Evolutionary conservation across 208 protist species (phyloP), one percentile per base, ranked within the genome.

Genomic region (Trypanosoma melophagium): DNA sequence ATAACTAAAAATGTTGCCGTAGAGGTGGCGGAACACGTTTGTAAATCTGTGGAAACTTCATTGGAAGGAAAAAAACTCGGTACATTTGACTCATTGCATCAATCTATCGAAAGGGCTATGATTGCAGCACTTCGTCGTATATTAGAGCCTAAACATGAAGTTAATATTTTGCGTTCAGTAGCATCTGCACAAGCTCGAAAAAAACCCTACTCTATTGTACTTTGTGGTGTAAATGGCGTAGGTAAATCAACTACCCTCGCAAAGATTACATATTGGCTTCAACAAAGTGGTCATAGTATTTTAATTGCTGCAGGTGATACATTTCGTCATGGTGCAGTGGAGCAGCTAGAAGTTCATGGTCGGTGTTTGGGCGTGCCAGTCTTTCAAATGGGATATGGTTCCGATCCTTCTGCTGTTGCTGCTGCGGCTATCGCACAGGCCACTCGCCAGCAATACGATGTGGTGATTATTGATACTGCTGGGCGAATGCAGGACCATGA

Each of bases 401-500:
- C 97, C 22, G 97, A 99, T 61, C 92, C 98, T 7, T 93, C 98
- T 8, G 66, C 68, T 3, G 90, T 99, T 25, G 97, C 98, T 17
- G 62, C 73, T 42, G 88, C 95, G 19, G 98, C 96, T 53, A 94
- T 99, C 57, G 62, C 74, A 14, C 76, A 97, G 44, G 98, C 96
- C 44, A 73, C 71, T 24, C 79, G 82, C 56, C 73, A 97, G 72
- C 69, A 90, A 24, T 79, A 77, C 19, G 96, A 99, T 76, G 97
- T 99, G 3, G 98, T 99, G 9, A 93, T 99, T 28, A 92, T 99
- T 41, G 99, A 99, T 80, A 99, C 99, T 2, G 98, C 99, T 10
- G 99, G 99, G 38, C 89, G 99, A 61, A 99, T 99, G 99, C 98
- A 99, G 76, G 97, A 99, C 56, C 99, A 99, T 83, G 97, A 98